phyloP scores from a whole-genome alignment of 1,284 basidiomycete species.

The Kwoniella shivajii region DNA sequence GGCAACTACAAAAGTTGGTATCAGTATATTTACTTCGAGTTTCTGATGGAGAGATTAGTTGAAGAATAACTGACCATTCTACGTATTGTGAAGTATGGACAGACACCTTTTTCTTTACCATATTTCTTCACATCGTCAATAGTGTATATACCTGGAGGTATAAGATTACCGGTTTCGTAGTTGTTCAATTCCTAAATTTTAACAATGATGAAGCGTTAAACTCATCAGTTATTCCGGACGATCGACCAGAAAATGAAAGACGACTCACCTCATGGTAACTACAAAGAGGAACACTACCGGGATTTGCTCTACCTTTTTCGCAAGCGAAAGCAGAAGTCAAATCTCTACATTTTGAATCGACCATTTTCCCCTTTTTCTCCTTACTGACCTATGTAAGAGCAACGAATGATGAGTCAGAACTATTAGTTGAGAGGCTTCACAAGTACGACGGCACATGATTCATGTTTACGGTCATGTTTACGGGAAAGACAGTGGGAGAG shows the following conservation, averaged over 20 bases:
- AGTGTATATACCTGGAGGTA: conserved; percentile 90
- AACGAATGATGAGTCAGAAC: neutral
- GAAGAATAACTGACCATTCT: conserved; percentile 71
- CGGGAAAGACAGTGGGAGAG: neutral
- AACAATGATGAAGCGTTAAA: too few relatives aligned
- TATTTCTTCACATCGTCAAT: conserved; percentile 90
- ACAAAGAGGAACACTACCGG: conserved; percentile 90
- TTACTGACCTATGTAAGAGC: conserved; percentile 77
- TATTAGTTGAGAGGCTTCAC: neutral
- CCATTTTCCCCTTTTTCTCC: conserved; percentile 97
- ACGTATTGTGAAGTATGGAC: conserved; percentile 95
- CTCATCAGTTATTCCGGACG: neutral
- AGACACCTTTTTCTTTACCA: conserved; percentile 80
- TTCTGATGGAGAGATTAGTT: neutral
- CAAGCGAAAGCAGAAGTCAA: conserved; percentile 84
- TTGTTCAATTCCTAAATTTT: conserved; percentile 67
- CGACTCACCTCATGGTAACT: conserved; percentile 86
- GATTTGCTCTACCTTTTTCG: conserved; percentile 82
- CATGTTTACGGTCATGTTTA: too few relatives aligned
- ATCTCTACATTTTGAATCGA: conserved; percentile 95
- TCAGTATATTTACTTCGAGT: neutral
- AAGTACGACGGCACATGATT: too few relatives aligned
- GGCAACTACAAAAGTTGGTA: conserved; percentile 67
- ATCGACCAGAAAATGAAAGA: neutral
- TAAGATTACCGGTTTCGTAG: conserved; percentile 78